A percentile compares a stretch with the other conserved stretches of the same genome.
phyloP scores from a whole-genome alignment of 2,329 filamentous ascomycete species.

The Dactylellina parvicollis region DNA sequence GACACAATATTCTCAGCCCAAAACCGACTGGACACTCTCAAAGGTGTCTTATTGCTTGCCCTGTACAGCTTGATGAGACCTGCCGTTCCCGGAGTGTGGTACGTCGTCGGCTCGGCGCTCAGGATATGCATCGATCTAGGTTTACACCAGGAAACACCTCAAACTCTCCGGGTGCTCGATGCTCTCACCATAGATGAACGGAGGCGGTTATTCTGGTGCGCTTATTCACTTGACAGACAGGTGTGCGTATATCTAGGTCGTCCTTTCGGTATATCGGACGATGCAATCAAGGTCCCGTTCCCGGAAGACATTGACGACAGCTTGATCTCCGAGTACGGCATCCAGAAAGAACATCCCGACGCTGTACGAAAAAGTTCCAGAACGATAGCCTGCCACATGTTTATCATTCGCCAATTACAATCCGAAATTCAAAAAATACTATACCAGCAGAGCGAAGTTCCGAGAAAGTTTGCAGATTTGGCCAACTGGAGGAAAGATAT shows the following conservation, averaged over 20 bases:
- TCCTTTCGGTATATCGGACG: constrained; percentile 91
- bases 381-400: constrained; percentile 88
- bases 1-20: constrained; percentile 80
- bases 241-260: constrained; percentile 92
- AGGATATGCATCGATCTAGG: constrained; percentile 89
- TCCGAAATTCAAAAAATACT: constrained; percentile 94
- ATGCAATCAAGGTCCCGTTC: constrained; percentile 93
- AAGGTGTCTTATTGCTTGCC: constrained; percentile 88
- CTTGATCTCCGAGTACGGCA: constrained; percentile 82
- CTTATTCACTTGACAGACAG: constrained; percentile 89
- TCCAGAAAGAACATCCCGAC: constrained; percentile 69
- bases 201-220: constrained; percentile 93
- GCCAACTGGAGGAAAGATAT: constrained; percentile 88
- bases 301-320: constrained; percentile 87
- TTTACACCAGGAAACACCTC: constrained; percentile 81
- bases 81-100: constrained; percentile 90
- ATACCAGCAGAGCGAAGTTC: constrained; percentile 85
- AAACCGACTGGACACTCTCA: constrained; percentile 83
- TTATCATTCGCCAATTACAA: constrained; percentile 85
- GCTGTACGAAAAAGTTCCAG: constrained; percentile 73
- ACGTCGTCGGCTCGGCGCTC: constrained; percentile 88
- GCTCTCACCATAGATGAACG: constrained; percentile 82
- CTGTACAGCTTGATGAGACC: constrained; percentile 90
- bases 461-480: constrained; percentile 83
- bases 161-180: constrained; percentile 61